Base-by-base conservation (phyloP, 2,329 filamentous ascomycete species). In the Scopulariopsis brevicaulis region DNA sequence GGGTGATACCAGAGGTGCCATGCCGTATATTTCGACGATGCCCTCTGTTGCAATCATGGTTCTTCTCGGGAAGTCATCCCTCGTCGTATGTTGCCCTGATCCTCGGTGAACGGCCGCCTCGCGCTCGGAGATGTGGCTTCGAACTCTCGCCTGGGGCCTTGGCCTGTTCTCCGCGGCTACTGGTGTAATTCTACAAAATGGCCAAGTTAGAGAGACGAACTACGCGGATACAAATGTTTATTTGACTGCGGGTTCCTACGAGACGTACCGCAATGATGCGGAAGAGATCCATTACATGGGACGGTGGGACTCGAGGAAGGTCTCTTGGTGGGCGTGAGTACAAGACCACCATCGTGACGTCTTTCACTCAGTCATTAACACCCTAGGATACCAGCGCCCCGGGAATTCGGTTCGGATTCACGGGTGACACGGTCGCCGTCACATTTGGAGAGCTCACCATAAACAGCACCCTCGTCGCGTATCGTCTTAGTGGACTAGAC, bases 261-360 rank as follows among this genome's bases (percentile, higher is more conserved):
- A 40, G 11, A 40, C 37, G 11, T 40, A 40, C 37, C 4, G 37
- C 37, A 40, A 40, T 48, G 72, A 78, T 64, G 74, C 78, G 1
- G 66, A 73, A 1, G 79, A 84, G 63, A 71, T 85, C 11, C 78
- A 79, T 0, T 85, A 84, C 71, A 83, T 84, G 64, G 82, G 82
- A 5, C 72, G 81, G 59, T 85, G 82, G 82, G 81, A 85, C 64
- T 80, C 76, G 37, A 76, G 80, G 62, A 73, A 80, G 62, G 75
- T 83, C 54, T 84, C 79, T 1, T 85, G 78, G 77, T 83, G 79
- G 80, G 80, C 77, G 77, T 80, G 69, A 69, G 77, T 74, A 25
- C 12, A 14, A 18, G 53, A 34, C n/a, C 6, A 34, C 6, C 14
- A 20, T 24, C 24, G n/a, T 34, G 53, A 8, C 24, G 5, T 40